phyloP scores from a whole-genome alignment of 225 moss, liverwort and hornwort species.

The Marchantia polymorpha region DNA sequence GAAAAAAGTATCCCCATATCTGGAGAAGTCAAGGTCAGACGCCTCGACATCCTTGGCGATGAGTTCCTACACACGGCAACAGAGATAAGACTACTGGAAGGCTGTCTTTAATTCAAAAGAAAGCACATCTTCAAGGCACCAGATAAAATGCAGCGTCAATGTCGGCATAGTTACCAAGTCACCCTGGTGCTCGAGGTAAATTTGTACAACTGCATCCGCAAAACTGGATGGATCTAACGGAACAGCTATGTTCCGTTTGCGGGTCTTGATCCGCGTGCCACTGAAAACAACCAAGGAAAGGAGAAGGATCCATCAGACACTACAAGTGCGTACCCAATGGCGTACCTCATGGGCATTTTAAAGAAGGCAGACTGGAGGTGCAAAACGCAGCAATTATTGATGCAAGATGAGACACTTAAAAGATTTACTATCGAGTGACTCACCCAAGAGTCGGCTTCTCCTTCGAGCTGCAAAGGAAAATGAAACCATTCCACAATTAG shows the following conservation, averaged over 20 bases:
- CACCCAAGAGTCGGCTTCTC: conserved; percentile 99
- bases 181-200: conserved; percentile 76
- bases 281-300: conserved; percentile 28
- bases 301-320: neutral
- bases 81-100: neutral
- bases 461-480: conserved; percentile 71
- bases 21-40: conserved; percentile 97
- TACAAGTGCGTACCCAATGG: neutral
- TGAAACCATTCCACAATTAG: neutral
- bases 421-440: neutral
- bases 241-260: conserved; percentile 99
- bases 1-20: conserved; percentile 99
- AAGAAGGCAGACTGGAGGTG: neutral
- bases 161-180: conserved; percentile 67
- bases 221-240: conserved; percentile 98
- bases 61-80: conserved; percentile 53
- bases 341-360: neutral
- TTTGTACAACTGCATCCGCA: conserved; percentile 94
- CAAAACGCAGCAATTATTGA: no score
- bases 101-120: neutral
- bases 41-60: conserved; percentile 94
- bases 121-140: no score
- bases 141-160: neutral
- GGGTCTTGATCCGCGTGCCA: conserved; percentile 99
- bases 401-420: neutral